Evolutionary conservation across 805 yeast genomes (phyloP).

Genomic region (Lipomyces yamanashiensis): DNA sequence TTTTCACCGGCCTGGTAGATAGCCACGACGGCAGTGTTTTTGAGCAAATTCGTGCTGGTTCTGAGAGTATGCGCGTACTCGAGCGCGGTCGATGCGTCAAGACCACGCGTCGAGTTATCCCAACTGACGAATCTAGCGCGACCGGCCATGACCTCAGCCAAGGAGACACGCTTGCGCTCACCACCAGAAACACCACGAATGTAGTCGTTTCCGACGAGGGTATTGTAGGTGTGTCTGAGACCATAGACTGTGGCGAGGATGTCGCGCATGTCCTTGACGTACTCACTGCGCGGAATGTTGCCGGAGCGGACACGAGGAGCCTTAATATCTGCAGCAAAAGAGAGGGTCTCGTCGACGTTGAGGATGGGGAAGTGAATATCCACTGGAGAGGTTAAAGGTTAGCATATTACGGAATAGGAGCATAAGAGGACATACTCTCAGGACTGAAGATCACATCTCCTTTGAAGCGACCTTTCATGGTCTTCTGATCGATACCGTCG

Average conservation of each 20-base stretch:
- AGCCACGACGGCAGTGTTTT: slow-evolving; percentile 61
- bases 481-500: slow-evolving; percentile 63
- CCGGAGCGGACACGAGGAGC: slow-evolving; percentile 63
- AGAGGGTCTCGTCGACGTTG: slow-evolving; percentile 73
- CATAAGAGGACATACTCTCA: slow-evolving; percentile 27
- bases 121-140: slow-evolving; percentile 58
- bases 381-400: background rate
- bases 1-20: slow-evolving; percentile 63
- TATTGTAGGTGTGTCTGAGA: slow-evolving; percentile 49
- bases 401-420: background rate
- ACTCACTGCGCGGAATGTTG: slow-evolving; percentile 54
- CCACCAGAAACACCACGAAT: slow-evolving; percentile 67
- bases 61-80: slow-evolving; percentile 64
- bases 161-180: slow-evolving; percentile 60
- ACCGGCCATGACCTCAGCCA: slow-evolving; percentile 56
- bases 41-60: slow-evolving; percentile 54
- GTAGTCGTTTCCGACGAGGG: slow-evolving; percentile 52
- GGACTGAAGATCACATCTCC: slow-evolving; percentile 50
- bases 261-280: slow-evolving; percentile 79
- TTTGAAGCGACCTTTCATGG: slow-evolving; percentile 62
- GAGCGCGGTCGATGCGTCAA: slow-evolving; percentile 71
- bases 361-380: slow-evolving; percentile 68
- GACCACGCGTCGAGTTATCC: slow-evolving; percentile 76
- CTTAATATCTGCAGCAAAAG: slow-evolving; percentile 70
- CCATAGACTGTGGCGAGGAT: slow-evolving; percentile 57